phyloP scores from a whole-genome alignment of 352 stramenopile species.

The Phytophthora cactorum region DNA sequence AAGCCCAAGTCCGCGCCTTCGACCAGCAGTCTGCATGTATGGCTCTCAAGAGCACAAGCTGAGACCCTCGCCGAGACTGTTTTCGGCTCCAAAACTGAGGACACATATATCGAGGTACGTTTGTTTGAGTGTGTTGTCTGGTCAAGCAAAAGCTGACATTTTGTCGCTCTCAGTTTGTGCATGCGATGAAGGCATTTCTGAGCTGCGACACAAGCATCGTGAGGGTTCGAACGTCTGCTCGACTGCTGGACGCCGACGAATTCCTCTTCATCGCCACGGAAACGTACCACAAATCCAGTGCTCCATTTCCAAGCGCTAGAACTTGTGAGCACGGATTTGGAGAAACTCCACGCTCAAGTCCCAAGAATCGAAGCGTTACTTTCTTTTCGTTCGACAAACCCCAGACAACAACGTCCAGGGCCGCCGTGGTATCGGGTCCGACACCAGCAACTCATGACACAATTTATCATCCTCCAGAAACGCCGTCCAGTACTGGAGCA shows the following conservation, averaged over 20 bases:
- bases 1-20: conserved; percentile 30
- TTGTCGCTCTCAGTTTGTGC: conserved; percentile 44
- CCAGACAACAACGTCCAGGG: not conserved
- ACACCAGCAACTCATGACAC: not conserved
- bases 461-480: conserved; percentile 1
- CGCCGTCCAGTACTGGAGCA: conserved; percentile 27
- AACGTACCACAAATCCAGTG: conserved; percentile 47
- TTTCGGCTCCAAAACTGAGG: conserved; percentile 57
- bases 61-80: conserved; percentile 47
- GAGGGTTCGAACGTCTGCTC: conserved; percentile 13
- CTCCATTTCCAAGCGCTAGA: conserved; percentile 8
- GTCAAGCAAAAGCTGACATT: conserved; percentile 2
- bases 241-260: conserved; percentile 51
- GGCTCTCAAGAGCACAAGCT: conserved; percentile 60
- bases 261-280: conserved; percentile 56
- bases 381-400: conserved; percentile 3
- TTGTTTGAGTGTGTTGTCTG: not conserved
- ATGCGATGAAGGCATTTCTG: conserved; percentile 51
- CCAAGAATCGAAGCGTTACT: conserved; percentile 3
- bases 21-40: conserved; percentile 35
- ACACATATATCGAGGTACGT: conserved; percentile 55
- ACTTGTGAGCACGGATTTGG: conserved; percentile 8
- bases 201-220: conserved; percentile 30
- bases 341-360: conserved; percentile 3
- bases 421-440: conserved; percentile 11